Percentiles rank a stretch among this genome's conserved stretches.
These are phyloP conservation scores for Eudorina sp. DNA, from an alignment of 139 green algal species.

Conservation along the genomic window DNA sequence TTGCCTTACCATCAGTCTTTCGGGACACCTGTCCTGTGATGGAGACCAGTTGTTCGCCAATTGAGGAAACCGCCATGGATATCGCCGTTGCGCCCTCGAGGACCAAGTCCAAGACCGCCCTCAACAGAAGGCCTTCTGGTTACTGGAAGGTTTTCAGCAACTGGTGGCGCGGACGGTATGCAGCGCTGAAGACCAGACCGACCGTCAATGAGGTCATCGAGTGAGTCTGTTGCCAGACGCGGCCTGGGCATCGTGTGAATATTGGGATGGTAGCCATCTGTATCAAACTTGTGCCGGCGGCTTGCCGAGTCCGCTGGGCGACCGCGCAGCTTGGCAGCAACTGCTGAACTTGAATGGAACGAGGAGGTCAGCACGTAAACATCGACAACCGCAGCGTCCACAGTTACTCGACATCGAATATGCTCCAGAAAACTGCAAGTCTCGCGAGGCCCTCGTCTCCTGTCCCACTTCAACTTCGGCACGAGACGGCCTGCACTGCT, in stretches of 20 bases:
- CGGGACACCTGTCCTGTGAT: conserved; percentile 14
- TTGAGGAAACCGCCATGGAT: conserved; percentile 29
- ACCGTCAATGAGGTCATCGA: conserved; percentile 43
- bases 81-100: background rate
- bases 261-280: background rate
- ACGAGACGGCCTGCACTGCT: background rate
- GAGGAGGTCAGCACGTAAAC: background rate
- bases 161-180: conserved; percentile 17
- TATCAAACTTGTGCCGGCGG: background rate
- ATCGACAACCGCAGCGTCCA: no score
- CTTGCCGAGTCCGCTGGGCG: background rate
- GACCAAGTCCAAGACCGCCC: background rate
- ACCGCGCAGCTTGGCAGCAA: background rate
- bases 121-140: conserved; percentile 9
- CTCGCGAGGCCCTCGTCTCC: background rate
- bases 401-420: no score
- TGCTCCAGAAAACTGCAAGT: background rate
- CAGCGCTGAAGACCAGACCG: background rate
- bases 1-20: no score
- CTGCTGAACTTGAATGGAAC: background rate
- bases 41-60: conserved; percentile 8
- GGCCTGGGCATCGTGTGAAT: background rate
- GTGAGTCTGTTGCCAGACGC: conserved; percentile 12
- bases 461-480: background rate
- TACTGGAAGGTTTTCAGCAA: conserved; percentile 34